Evolutionary conservation across 495 filamentous ascomycete genomes (phyloP).

Genomic region (Hyaloscypha finlandica): DNA sequence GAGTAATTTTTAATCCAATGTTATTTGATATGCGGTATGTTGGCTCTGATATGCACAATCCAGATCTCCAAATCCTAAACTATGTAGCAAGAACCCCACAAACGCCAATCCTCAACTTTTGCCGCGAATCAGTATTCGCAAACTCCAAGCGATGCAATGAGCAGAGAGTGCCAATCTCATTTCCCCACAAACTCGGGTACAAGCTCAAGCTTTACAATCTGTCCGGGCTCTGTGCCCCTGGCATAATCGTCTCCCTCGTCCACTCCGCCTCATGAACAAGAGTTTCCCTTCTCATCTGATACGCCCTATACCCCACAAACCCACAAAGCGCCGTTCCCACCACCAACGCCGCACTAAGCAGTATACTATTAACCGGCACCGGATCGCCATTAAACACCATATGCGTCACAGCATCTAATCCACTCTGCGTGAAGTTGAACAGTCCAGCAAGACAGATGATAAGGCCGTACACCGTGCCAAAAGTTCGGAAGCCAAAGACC

Average conservation of each 20-base stretch:
- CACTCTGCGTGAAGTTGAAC: conserved; percentile 84
- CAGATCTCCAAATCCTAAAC: not conserved
- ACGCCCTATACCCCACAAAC: conserved; percentile 52
- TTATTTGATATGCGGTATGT: not conserved
- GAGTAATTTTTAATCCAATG: too few relatives aligned
- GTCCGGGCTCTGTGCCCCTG: conserved; percentile 21
- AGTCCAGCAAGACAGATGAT: conserved; percentile 88
- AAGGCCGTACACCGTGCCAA: conserved; percentile 93
- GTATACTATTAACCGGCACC: conserved; percentile 71
- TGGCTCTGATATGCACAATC: not conserved
- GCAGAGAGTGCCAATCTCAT: not conserved
- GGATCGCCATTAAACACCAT: conserved; percentile 70
- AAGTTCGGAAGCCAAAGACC: conserved; percentile 94
- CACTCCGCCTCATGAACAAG: conserved; percentile 43
- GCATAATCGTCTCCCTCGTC: conserved; percentile 37
- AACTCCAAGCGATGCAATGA: conserved; percentile 54
- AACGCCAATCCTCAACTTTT: not conserved
- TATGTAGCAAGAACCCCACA: not conserved
- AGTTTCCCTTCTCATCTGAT: conserved; percentile 34
- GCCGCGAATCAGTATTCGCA: conserved; percentile 53
- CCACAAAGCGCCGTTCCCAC: conserved; percentile 60
- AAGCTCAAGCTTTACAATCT: not conserved
- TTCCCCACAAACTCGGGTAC: not conserved
- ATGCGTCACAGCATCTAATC: conserved; percentile 79
- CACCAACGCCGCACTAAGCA: conserved; percentile 61